These are phyloP conservation scores for Pouteria campechiana DNA, from an alignment of 179 eudicot species.

Conservation along the genomic window DNA sequence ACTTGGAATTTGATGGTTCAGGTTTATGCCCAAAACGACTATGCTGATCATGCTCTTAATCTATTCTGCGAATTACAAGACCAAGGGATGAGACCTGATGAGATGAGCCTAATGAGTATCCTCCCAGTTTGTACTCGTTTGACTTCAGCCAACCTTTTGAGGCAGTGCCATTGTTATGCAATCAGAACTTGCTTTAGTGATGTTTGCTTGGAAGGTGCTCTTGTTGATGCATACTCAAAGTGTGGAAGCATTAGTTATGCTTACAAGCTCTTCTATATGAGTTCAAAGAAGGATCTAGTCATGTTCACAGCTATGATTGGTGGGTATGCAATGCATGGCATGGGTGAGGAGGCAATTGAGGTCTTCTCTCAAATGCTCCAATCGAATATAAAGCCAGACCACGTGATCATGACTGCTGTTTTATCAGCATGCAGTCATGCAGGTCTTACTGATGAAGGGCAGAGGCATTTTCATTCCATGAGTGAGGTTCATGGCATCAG, in stretches of 20 bases:
- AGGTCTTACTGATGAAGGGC: conserved; percentile 55
- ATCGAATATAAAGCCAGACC: conserved; percentile 40
- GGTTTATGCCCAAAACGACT: conserved; percentile 38
- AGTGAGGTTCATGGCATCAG: conserved; percentile 26
- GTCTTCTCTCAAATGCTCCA: conserved; percentile 39
- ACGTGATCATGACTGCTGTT: conserved; percentile 39
- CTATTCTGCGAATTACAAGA: conserved; percentile 39
- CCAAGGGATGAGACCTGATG: conserved; percentile 39
- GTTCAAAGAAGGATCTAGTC: conserved; percentile 36
- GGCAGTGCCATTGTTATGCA: conserved; percentile 60
- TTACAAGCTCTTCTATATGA: conserved; percentile 39
- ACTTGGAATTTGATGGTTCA: conserved; percentile 57
- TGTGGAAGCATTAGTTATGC: conserved; percentile 43
- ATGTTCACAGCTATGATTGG: conserved; percentile 61
- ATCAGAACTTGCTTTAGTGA: conserved; percentile 45
- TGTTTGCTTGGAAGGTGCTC: conserved; percentile 34
- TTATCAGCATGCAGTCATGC: conserved; percentile 69
- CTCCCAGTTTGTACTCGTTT: conserved; percentile 45
- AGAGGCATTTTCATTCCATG: conserved; percentile 45
- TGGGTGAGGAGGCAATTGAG: conserved; percentile 46
- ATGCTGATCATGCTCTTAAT: conserved; percentile 25
- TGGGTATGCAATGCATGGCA: conserved; percentile 71
- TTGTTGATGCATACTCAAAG: conserved; percentile 51
- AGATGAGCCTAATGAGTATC: conserved; percentile 42
- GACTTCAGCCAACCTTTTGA: conserved; percentile 39